Conservation (phyloP, 768 basidiomycete genomes). For the Russula compacta region DNA sequence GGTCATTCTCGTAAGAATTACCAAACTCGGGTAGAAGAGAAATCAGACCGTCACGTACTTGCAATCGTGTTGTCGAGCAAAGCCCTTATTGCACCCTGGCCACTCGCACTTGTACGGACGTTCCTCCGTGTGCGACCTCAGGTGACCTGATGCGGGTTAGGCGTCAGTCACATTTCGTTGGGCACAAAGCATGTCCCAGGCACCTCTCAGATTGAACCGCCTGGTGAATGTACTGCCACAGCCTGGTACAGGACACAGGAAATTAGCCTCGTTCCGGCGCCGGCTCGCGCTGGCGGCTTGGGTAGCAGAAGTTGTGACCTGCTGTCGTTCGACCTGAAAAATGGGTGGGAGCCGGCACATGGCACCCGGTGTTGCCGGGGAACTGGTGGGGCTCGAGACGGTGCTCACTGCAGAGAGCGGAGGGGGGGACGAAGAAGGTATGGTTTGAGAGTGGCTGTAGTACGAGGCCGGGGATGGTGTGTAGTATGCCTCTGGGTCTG, state of each 20-base stretch:
- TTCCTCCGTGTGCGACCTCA: slow-evolving; percentile 93
- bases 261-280: slow-evolving; percentile 83
- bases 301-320: slow-evolving; percentile 91
- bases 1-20: slow-evolving; percentile 13
- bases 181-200: slow-evolving; percentile 17
- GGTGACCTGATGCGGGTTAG: slow-evolving; percentile 50
- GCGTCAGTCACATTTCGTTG: slow-evolving; percentile 8
- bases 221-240: slow-evolving; percentile 50
- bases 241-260: slow-evolving; percentile 41
- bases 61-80: slow-evolving; percentile 95
- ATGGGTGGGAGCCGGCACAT: slow-evolving; percentile 68
- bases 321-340: slow-evolving; percentile 85
- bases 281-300: slow-evolving; percentile 86
- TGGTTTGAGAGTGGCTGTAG: slow-evolving; percentile 33
- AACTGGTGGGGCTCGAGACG: slow-evolving; percentile 14
- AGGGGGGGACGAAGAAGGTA: slow-evolving; percentile 17
- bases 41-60: slow-evolving; percentile 49
- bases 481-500: slow-evolving; percentile 25
- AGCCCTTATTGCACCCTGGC: slow-evolving; percentile 91
- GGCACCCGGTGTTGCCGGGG: slow-evolving; percentile 19
- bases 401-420: slow-evolving; percentile 16
- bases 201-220: slow-evolving; percentile 81
- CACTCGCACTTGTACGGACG: slow-evolving; percentile 89
- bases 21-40: background rate
- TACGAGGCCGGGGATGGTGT: slow-evolving; percentile 46